These are phyloP conservation scores for Pyrenula aspistea DNA, from an alignment of 495 filamentous ascomycete species.

Conservation along the genomic window DNA sequence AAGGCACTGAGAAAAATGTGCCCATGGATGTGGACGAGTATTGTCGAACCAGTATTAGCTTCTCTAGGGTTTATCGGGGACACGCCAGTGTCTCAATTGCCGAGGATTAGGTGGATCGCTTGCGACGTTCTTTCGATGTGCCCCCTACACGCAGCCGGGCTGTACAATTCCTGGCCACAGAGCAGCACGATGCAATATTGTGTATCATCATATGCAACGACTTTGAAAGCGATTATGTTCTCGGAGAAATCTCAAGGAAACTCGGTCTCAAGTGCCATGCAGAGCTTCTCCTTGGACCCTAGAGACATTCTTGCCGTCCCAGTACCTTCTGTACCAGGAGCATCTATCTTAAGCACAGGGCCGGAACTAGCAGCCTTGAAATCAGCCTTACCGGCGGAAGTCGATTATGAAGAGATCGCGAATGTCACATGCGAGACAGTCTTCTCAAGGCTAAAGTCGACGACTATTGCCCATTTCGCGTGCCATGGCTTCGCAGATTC, in stretches of 20 bases:
- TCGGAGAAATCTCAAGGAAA: neutral
- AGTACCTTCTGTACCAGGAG: no score
- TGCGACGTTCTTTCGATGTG: neutral
- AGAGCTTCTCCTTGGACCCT: neutral
- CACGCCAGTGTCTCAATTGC: neutral
- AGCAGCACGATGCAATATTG: neutral
- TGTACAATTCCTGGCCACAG: neutral
- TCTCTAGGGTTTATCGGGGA: neutral
- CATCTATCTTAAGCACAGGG: no score
- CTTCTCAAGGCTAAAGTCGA: neutral
- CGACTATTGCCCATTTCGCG: slow-evolving; percentile 6
- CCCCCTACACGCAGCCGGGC: neutral
- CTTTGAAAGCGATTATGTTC: neutral
- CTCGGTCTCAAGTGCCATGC: neutral
- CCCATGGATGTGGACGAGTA: neutral
- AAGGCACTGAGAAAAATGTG: neutral
- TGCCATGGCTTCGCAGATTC: slow-evolving; percentile 6
- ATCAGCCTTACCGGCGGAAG: no score
- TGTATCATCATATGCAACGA: neutral
- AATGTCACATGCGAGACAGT: neutral
- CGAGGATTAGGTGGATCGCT: neutral
- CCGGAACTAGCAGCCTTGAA: neutral
- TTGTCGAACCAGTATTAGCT: neutral
- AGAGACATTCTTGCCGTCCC: neutral
- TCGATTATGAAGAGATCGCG: neutral